Evolutionary conservation across 805 yeast genomes (phyloP).

Genomic region (Priceomyces fermenticarens): DNA sequence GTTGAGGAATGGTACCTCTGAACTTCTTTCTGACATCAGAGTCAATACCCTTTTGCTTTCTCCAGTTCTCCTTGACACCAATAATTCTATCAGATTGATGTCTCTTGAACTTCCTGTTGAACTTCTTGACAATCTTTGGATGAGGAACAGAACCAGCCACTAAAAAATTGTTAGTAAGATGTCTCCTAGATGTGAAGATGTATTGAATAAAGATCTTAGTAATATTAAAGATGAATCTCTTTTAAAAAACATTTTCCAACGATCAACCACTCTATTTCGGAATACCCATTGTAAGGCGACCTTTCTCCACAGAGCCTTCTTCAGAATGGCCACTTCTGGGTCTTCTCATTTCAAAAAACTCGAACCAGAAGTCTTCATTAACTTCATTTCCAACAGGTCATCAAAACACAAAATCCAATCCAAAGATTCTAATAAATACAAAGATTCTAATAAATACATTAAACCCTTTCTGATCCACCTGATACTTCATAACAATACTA

Average conservation of each 20-base stretch:
- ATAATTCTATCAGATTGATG: constrained; percentile 99
- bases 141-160: constrained; percentile 97
- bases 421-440: too few species aligned
- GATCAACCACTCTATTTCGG: background rate
- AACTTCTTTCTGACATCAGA: constrained; percentile 99
- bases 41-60: constrained; percentile 99
- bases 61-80: constrained; percentile 99
- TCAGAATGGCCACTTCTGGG: too few species aligned
- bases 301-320: too few species aligned
- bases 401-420: too few species aligned
- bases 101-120: constrained; percentile 98
- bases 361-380: too few species aligned
- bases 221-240: background rate
- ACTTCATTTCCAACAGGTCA: too few species aligned
- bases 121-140: constrained; percentile 99
- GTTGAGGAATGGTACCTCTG: constrained; percentile 99
- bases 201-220: background rate
- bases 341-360: too few species aligned
- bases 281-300: background rate
- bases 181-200: background rate
- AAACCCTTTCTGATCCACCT: too few species aligned
- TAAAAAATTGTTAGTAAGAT: constrained; percentile 24
- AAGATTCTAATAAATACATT: too few species aligned
- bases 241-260: background rate
- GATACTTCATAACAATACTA: too few species aligned